phyloP scores from a whole-genome alignment of 2,329 filamentous ascomycete genomes.

The Pestalotiopsis sp. region DNA sequence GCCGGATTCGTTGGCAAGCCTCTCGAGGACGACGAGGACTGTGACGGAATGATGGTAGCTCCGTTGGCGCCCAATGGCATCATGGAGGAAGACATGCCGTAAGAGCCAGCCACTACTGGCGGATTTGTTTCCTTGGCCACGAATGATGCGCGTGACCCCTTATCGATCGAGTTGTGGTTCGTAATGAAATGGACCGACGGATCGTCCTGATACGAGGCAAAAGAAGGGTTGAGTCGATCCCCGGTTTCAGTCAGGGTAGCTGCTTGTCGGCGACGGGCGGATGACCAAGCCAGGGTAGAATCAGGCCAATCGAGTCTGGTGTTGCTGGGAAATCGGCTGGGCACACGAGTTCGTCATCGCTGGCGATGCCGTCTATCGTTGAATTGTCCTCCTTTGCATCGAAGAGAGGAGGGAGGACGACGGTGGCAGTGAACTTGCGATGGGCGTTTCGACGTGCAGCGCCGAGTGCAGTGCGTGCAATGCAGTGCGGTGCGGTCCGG shows the following conservation, averaged over 20 bases:
- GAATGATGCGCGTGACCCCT: background rate
- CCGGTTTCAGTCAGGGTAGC: constrained; percentile 15
- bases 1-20: constrained; percentile 28
- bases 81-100: constrained; percentile 14
- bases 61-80: constrained; percentile 33
- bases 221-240: constrained; percentile 13
- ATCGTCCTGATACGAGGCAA: constrained; percentile 8
- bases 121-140: background rate
- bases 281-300: constrained; percentile 13
- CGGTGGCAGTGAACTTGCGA: background rate
- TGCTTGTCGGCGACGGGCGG: constrained; percentile 8
- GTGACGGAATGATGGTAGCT: constrained; percentile 28
- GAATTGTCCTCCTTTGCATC: background rate
- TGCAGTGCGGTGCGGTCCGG: background rate
- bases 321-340: constrained; percentile 11
- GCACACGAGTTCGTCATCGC: constrained; percentile 14
- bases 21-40: constrained; percentile 29
- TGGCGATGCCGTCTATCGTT: background rate
- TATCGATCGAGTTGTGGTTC: background rate
- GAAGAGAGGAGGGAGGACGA: background rate
- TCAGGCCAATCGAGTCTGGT: constrained; percentile 14
- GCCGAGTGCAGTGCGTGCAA: background rate
- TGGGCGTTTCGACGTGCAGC: background rate
- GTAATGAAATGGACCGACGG: constrained; percentile 7
- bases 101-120: constrained; percentile 9